Evolutionary conservation across 1,284 basidiomycete genomes (phyloP).

Genomic region (Moesziomyces parantarcticus): DNA sequence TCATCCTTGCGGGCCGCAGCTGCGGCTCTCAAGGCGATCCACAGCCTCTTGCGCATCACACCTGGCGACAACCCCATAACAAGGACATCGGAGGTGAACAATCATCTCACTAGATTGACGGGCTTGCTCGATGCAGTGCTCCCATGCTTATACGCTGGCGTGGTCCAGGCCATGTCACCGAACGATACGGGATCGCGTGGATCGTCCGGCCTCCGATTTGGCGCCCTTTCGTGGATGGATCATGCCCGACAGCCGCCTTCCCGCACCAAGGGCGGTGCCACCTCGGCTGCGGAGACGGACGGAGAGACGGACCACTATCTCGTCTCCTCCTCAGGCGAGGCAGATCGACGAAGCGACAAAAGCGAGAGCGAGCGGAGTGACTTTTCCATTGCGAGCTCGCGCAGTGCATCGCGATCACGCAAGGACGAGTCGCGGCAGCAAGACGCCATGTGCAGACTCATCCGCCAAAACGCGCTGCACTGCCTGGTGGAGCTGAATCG

Average conservation of each 20-base stretch:
- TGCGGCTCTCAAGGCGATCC: slow-evolving; percentile 34
- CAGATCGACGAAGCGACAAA: slow-evolving; percentile 34
- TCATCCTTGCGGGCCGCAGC: slow-evolving; percentile 34
- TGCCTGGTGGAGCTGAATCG: slow-evolving; percentile 33
- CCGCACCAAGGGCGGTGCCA: not conserved
- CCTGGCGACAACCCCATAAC: not conserved
- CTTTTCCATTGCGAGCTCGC: slow-evolving; percentile 15
- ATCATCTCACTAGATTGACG: not conserved
- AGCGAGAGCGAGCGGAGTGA: slow-evolving; percentile 43
- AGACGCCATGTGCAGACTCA: slow-evolving; percentile 18
- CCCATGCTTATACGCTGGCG: slow-evolving; percentile 20
- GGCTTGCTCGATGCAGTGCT: slow-evolving; percentile 18
- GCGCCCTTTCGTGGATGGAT: slow-evolving; percentile 19
- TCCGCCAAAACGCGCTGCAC: slow-evolving; percentile 35
- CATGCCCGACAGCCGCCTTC: not conserved
- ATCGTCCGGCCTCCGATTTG: slow-evolving; percentile 6
- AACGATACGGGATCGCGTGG: slow-evolving; percentile 5
- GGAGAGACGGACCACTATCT: not conserved
- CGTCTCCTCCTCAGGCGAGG: slow-evolving; percentile 19
- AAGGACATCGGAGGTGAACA: not conserved
- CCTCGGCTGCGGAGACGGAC: not conserved
- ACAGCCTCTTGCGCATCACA: slow-evolving; percentile 14
- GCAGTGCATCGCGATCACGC: slow-evolving; percentile 2
- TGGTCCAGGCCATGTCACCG: not conserved
- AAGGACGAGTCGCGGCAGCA: slow-evolving; percentile 30